A percentile compares a stretch with the other conserved stretches of the same genome.
These are phyloP conservation scores for Boletus austroedulis DNA, from an alignment of 1,284 basidiomycete genomes.

Conservation along the genomic window DNA sequence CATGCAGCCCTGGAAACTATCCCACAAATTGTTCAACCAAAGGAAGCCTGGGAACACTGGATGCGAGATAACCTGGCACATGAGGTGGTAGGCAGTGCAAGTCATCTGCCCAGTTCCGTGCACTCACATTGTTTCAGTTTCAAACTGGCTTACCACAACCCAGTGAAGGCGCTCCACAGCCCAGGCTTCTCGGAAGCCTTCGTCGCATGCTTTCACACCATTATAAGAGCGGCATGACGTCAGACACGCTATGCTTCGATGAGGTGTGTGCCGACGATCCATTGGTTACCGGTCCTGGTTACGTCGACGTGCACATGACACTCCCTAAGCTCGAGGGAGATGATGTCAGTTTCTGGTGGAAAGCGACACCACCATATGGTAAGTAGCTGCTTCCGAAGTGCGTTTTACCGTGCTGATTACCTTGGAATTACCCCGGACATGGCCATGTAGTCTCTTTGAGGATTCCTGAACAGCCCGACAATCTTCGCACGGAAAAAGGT, in stretches of 20 bases:
- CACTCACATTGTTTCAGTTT: not conserved
- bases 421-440: not conserved
- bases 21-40: not conserved
- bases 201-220: not conserved
- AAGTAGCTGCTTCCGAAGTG: not conserved
- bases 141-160: not conserved
- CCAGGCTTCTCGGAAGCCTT: not conserved
- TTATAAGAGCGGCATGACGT: not conserved
- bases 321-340: not conserved
- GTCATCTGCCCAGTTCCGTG: not conserved
- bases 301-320: not conserved
- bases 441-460: not conserved
- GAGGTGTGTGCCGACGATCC: not conserved
- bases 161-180: not conserved
- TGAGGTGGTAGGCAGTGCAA: not conserved
- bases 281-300: not conserved
- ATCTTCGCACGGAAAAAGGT: not conserved
- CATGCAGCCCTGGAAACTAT: not conserved
- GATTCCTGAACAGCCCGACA: not conserved
- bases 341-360: not conserved
- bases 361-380: not conserved
- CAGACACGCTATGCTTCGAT: not conserved
- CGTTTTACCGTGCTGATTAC: not conserved
- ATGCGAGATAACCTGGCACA: not conserved
- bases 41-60: not conserved